phyloP scores from a whole-genome alignment of 78 protist species.

The Chrysochromulina tobinii region DNA sequence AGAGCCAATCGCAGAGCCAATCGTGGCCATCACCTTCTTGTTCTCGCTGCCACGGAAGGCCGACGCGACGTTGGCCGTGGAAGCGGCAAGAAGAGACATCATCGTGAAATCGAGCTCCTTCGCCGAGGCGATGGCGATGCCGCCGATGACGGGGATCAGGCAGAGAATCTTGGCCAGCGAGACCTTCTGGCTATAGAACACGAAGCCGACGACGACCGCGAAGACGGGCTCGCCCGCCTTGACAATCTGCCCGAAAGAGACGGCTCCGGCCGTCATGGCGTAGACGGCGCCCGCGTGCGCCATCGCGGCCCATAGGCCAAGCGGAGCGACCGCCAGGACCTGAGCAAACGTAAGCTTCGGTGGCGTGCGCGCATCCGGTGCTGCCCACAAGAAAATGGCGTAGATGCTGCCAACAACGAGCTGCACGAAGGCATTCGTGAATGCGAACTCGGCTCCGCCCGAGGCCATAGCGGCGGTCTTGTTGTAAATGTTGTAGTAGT shows the following conservation, averaged over 20 bases:
- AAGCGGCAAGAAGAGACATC: constrained; percentile 2
- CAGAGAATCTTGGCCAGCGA: constrained; percentile 11
- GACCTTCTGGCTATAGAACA: not conserved
- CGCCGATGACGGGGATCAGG: constrained; percentile 45
- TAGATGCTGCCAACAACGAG: constrained; percentile 24
- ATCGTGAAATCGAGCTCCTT: constrained; percentile 36
- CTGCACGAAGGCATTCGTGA: constrained; percentile 36
- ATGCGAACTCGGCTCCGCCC: constrained; percentile 21
- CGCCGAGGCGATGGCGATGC: constrained; percentile 39
- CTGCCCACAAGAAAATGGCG: constrained; percentile 36
- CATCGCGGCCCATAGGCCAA: constrained; percentile 29
- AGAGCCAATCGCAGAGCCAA: no score
- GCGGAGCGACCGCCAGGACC: not conserved
- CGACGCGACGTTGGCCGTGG: constrained; percentile 24
- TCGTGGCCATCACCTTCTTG: not conserved
- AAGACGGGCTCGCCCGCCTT: constrained; percentile 55
- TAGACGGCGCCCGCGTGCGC: constrained; percentile 38
- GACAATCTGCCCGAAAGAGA: constrained; percentile 37
- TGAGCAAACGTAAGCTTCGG: not conserved
- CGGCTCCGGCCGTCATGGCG: constrained; percentile 44
- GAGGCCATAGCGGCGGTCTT: constrained; percentile 25
- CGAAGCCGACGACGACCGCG: constrained; percentile 19
- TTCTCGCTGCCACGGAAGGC: constrained; percentile 45
- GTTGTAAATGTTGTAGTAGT: constrained; percentile 41
- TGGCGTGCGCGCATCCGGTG: constrained; percentile 35